Evolutionary conservation across 1,284 basidiomycete species (phyloP).

Genomic region (Serendipita sp.): DNA sequence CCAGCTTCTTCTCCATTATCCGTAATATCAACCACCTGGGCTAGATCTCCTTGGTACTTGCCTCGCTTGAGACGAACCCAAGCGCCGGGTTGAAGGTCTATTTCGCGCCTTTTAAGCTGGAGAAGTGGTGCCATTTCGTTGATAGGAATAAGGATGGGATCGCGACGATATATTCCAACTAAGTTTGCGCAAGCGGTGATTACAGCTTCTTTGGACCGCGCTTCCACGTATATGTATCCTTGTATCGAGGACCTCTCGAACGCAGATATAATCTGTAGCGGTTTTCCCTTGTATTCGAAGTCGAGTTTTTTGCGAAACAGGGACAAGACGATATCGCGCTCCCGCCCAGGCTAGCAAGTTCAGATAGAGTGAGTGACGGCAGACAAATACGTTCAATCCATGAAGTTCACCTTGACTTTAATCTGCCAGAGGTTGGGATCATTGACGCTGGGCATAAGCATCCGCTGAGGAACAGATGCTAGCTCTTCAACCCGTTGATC

Average conservation of each 20-base stretch:
- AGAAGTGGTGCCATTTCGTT: conserved; percentile 97
- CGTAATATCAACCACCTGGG: conserved; percentile 85
- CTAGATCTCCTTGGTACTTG: conserved; percentile 88
- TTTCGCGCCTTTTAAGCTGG: conserved; percentile 89
- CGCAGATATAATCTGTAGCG: conserved; percentile 77
- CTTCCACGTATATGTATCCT: conserved; percentile 94
- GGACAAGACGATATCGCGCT: conserved; percentile 85
- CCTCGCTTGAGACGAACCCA: conserved; percentile 95
- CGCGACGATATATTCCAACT: conserved; percentile 80
- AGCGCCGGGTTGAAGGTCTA: conserved; percentile 71
- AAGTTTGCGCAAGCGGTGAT: conserved; percentile 76
- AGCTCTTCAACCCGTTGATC: conserved; percentile 71
- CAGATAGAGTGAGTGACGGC: conserved; percentile 9
- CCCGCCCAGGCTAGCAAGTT: conserved; percentile 60
- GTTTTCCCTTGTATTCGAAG: conserved; percentile 58
- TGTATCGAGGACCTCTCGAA: conserved; percentile 93
- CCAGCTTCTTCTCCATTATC: conserved; percentile 92
- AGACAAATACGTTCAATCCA: neutral
- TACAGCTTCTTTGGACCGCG: conserved; percentile 77
- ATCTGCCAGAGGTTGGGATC: conserved; percentile 96
- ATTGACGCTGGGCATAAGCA: conserved; percentile 92
- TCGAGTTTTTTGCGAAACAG: conserved; percentile 87
- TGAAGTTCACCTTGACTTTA: conserved; percentile 70
- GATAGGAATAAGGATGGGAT: conserved; percentile 81
- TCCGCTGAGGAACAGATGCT: conserved; percentile 88